phyloP scores from a whole-genome alignment of 2,329 filamentous ascomycete species.

The Colletotrichum falcatum region DNA sequence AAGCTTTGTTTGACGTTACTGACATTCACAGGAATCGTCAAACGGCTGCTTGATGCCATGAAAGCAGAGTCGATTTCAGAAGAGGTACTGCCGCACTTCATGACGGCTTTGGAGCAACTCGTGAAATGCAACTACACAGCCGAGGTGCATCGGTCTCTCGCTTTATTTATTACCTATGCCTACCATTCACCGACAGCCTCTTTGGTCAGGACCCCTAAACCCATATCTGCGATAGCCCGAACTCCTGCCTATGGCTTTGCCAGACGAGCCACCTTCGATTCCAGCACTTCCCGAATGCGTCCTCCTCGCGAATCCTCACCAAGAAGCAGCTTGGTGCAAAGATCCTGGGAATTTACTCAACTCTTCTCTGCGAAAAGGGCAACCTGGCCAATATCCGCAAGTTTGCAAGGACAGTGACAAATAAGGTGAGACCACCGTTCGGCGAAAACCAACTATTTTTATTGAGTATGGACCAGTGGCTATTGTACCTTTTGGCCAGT shows the following conservation, averaged over 20 bases:
- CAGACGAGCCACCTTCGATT: constrained; percentile 54
- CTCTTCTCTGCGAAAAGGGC: constrained; percentile 79
- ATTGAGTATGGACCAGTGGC: constrained; percentile 71
- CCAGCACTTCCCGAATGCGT: constrained; percentile 45
- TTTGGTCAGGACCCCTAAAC: constrained; percentile 63
- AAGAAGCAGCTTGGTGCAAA: constrained; percentile 79
- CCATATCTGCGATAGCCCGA: constrained; percentile 53
- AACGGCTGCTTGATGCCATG: constrained; percentile 87
- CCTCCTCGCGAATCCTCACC: constrained; percentile 58
- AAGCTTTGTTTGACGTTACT: constrained; percentile 22
- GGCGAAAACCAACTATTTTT: constrained; percentile 41
- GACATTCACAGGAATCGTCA: constrained; percentile 78
- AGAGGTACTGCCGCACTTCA: constrained; percentile 80
- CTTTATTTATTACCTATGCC: constrained; percentile 93
- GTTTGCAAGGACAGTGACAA: constrained; percentile 94
- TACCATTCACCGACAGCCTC: constrained; percentile 72
- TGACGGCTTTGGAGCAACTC: constrained; percentile 82
- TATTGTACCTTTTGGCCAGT: constrained; percentile 90
- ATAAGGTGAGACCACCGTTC: constrained; percentile 73
- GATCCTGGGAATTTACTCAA: constrained; percentile 81
- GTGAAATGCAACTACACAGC: constrained; percentile 84
- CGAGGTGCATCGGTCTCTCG: constrained; percentile 86
- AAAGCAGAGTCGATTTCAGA: constrained; percentile 84
- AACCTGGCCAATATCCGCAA: constrained; percentile 80
- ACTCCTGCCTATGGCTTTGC: constrained; percentile 56